A percentile compares a stretch with the other conserved stretches of the same genome.
Evolutionary conservation across 768 basidiomycete genomes (phyloP).

Genomic region (Phallus indusiatus): DNA sequence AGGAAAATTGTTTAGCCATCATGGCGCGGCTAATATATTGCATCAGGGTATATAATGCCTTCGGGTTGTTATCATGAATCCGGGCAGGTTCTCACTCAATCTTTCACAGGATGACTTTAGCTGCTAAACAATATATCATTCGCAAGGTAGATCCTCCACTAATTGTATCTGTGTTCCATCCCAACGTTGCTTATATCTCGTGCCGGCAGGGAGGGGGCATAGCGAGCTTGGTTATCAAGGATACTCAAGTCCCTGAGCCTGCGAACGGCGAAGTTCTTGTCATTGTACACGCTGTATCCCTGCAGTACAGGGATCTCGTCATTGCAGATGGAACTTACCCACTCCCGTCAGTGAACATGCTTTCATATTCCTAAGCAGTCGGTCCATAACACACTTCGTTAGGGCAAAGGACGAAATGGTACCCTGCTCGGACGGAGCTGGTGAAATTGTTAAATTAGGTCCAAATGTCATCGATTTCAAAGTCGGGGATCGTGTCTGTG

Average conservation of each 20-base stretch:
- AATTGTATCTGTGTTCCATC: no score
- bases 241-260: not conserved
- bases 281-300: slow-evolving; percentile 3
- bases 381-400: slow-evolving; percentile 1
- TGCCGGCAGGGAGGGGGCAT: not conserved
- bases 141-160: no score
- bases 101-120: no score
- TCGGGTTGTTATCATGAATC: no score
- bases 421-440: slow-evolving; percentile 43
- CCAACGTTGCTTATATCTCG: no score
- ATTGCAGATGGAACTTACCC: slow-evolving; percentile 33
- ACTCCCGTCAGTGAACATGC: slow-evolving; percentile 21
- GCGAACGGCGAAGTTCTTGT: not conserved
- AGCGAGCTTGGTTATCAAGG: not conserved
- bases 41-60: no score
- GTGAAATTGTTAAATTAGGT: slow-evolving; percentile 42
- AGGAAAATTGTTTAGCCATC: no score
- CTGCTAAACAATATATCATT: no score
- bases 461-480: slow-evolving; percentile 30
- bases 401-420: slow-evolving; percentile 21
- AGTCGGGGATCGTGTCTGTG: slow-evolving; percentile 45
- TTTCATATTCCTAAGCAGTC: slow-evolving; percentile 9
- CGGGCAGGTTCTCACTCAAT: no score
- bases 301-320: slow-evolving; percentile 41
- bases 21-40: no score